Conservation (phyloP, 169 alveolate genomes). For the Perkinsus olseni region DNA sequence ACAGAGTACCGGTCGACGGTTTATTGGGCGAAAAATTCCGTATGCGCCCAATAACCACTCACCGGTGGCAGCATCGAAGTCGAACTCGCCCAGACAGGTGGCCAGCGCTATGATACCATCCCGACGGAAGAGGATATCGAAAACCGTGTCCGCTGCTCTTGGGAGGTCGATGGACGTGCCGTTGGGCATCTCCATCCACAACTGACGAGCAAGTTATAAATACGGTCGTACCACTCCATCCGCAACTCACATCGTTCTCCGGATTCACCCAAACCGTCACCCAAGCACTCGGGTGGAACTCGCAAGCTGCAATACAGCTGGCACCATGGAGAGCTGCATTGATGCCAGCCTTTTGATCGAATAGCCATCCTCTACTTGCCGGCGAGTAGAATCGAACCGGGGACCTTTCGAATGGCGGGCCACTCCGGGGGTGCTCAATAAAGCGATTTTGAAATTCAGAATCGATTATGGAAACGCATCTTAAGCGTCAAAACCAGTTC, state of each 20-base stretch:
- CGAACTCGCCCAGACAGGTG: neutral
- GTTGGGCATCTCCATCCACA: neutral
- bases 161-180: neutral
- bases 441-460: no score
- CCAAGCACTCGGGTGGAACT: neutral
- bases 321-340: neutral
- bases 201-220: neutral
- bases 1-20: no score
- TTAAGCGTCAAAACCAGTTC: no score
- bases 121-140: neutral
- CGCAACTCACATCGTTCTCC: neutral
- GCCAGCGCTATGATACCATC: neutral
- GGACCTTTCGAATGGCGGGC: neutral
- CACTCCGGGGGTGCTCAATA: no score
- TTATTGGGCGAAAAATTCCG: no score
- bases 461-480: no score
- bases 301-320: neutral
- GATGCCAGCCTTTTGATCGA: neutral
- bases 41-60: neutral
- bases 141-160: neutral
- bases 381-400: neutral
- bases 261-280: neutral
- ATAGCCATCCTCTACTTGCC: neutral
- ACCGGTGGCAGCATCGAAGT: neutral
- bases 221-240: neutral